Percentiles rank a stretch among this genome's conserved stretches.
Evolutionary conservation across 768 basidiomycete species (phyloP).

Genomic region (Termitomyces sp.): DNA sequence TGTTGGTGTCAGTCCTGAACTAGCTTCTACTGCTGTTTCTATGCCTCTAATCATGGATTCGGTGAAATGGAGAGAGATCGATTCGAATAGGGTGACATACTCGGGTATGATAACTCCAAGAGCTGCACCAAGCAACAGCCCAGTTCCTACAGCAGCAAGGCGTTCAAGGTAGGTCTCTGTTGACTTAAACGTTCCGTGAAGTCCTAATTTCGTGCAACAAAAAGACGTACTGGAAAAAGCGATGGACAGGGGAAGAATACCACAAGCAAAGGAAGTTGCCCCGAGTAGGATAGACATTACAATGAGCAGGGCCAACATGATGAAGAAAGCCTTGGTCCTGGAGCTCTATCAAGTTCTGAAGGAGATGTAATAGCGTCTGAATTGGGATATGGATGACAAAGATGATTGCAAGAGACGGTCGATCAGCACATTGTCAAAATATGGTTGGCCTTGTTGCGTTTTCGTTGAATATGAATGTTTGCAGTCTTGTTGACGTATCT

Average conservation of each 20-base stretch:
- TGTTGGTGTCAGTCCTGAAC: slow-evolving; percentile 36
- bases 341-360: neutral
- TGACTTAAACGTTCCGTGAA: neutral
- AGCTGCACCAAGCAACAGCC: slow-evolving; percentile 84
- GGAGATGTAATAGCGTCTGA: neutral
- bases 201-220: neutral
- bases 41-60: slow-evolving; percentile 50
- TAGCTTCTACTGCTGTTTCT: slow-evolving; percentile 45
- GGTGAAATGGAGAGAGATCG: neutral
- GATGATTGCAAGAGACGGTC: neutral
- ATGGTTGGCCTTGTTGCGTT: neutral
- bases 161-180: slow-evolving; percentile 34
- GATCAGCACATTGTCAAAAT: neutral
- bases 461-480: too few species aligned
- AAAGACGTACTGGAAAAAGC: slow-evolving; percentile 56
- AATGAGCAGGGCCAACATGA: slow-evolving; percentile 35
- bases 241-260: slow-evolving; percentile 72
- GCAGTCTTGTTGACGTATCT: too few species aligned
- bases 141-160: slow-evolving; percentile 62
- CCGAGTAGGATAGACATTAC: slow-evolving; percentile 61
- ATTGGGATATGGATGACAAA: too few species aligned
- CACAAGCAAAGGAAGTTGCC: slow-evolving; percentile 57
- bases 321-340: neutral
- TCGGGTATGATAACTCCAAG: slow-evolving; percentile 92
- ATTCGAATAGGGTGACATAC: slow-evolving; percentile 38